phyloP scores from a whole-genome alignment of 129 eudicot genomes.

The Saussurea involucrata region DNA sequence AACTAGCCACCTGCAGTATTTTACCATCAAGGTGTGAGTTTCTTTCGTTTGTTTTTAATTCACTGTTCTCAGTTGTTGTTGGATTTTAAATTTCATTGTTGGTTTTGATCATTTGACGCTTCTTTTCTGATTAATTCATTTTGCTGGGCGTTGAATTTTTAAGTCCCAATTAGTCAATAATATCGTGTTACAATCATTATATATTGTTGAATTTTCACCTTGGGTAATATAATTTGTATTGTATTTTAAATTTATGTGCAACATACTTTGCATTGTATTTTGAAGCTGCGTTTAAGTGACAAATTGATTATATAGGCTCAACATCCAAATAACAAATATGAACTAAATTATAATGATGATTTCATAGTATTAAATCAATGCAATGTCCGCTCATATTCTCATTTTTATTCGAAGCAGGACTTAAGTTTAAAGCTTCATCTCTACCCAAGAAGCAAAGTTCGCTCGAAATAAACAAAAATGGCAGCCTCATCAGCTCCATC shows the following conservation, averaged over 20 bases:
- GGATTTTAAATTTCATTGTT: not conserved
- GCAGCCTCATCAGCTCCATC: conserved; percentile 15
- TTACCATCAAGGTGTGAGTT: no score
- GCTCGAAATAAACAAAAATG: conserved; percentile 5
- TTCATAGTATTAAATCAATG: no score
- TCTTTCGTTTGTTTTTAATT: no score
- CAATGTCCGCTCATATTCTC: no score
- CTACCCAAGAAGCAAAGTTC: not conserved
- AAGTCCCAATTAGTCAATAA: not conserved
- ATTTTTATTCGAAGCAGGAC: not conserved
- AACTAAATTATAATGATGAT: not conserved
- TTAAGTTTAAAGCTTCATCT: not conserved
- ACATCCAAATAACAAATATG: not conserved
- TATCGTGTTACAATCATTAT: no score
- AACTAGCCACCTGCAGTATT: no score
- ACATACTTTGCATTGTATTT: not conserved
- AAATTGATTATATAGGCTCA: not conserved
- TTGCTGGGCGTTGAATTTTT: not conserved
- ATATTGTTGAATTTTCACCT: no score
- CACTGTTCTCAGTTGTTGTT: not conserved
- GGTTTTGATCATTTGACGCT: not conserved
- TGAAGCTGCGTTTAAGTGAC: not conserved
- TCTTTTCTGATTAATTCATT: no score
- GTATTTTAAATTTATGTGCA: no score
- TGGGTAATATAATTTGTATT: no score